Evolutionary conservation across 2,329 filamentous ascomycete genomes (phyloP).

Genomic region (Botrytis galanthina): DNA sequence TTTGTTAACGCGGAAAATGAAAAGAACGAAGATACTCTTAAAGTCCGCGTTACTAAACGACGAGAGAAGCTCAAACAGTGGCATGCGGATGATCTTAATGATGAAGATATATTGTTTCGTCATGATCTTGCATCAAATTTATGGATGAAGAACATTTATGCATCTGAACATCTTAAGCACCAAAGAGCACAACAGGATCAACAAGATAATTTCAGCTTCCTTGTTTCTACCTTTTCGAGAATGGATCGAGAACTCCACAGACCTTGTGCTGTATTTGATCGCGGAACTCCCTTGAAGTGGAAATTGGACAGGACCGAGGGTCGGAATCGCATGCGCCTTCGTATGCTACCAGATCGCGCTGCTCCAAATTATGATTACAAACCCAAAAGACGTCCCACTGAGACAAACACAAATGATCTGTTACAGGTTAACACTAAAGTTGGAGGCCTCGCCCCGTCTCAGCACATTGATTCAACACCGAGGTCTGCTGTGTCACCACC

Average conservation of each 20-base stretch:
- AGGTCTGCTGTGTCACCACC: constrained; percentile 19
- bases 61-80: constrained; percentile 80
- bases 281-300: constrained; percentile 68
- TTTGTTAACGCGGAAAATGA: constrained; percentile 83
- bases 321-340: constrained; percentile 88
- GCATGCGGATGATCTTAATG: constrained; percentile 65
- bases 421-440: constrained; percentile 40
- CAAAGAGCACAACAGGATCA: constrained; percentile 88
- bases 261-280: constrained; percentile 77
- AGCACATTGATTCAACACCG: constrained; percentile 23
- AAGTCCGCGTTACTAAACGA: constrained; percentile 67
- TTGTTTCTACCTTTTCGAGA: constrained; percentile 71
- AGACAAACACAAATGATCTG: constrained; percentile 40
- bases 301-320: constrained; percentile 94
- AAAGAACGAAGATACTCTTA: constrained; percentile 73
- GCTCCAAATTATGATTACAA: constrained; percentile 72
- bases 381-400: constrained; percentile 70
- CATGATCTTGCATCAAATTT: constrained; percentile 84
- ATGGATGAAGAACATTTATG: constrained; percentile 95
- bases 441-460: constrained; percentile 11
- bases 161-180: constrained; percentile 87
- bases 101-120: constrained; percentile 70
- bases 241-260: constrained; percentile 76
- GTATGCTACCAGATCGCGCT: constrained; percentile 75
- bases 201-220: constrained; percentile 81